A percentile compares a stretch with the other conserved stretches of the same genome.
These are phyloP conservation scores for Cladophialophora carrionii DNA, from an alignment of 2,329 filamentous ascomycete genomes.

Conservation along the genomic window DNA sequence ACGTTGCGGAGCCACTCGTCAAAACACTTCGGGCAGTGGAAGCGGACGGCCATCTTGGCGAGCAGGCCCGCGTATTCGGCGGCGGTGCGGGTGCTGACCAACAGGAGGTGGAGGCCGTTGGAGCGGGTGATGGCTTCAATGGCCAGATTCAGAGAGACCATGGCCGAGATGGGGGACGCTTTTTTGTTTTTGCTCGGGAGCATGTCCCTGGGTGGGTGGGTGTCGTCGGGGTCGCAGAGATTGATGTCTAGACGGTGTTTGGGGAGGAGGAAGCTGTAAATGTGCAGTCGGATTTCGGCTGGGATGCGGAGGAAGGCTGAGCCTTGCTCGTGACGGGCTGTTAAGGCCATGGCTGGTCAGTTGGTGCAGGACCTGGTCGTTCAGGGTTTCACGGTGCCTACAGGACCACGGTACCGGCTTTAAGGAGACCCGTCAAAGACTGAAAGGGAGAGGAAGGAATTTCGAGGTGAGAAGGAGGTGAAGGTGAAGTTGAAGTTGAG, in stretches of 20 bases:
- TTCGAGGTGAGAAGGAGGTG: neutral
- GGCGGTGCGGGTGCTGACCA: constrained; percentile 15
- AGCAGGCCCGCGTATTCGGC: constrained; percentile 24
- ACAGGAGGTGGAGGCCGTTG: constrained; percentile 29
- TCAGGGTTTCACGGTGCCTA: neutral
- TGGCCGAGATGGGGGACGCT: constrained; percentile 14
- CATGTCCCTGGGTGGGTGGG: neutral
- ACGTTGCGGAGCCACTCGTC: constrained; percentile 25
- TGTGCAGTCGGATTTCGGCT: constrained; percentile 28
- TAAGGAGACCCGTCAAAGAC: neutral
- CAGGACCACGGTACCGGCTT: neutral
- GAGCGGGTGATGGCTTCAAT: constrained; percentile 23
- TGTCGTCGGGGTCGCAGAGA: constrained; percentile 19
- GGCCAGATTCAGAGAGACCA: constrained; percentile 20
- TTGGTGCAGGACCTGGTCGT: neutral
- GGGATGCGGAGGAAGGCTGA: constrained; percentile 28
- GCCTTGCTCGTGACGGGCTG: constrained; percentile 13
- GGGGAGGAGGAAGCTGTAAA: constrained; percentile 30
- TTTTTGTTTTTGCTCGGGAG: neutral
- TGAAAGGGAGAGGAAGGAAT: neutral
- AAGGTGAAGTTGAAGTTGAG: constrained; percentile 5
- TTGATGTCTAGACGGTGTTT: constrained; percentile 25
- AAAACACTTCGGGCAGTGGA: constrained; percentile 30
- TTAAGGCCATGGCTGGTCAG: neutral
- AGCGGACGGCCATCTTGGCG: constrained; percentile 13